Conservation (phyloP, 2,329 filamentous ascomycete genomes). For the Cladosporium sp. region DNA sequence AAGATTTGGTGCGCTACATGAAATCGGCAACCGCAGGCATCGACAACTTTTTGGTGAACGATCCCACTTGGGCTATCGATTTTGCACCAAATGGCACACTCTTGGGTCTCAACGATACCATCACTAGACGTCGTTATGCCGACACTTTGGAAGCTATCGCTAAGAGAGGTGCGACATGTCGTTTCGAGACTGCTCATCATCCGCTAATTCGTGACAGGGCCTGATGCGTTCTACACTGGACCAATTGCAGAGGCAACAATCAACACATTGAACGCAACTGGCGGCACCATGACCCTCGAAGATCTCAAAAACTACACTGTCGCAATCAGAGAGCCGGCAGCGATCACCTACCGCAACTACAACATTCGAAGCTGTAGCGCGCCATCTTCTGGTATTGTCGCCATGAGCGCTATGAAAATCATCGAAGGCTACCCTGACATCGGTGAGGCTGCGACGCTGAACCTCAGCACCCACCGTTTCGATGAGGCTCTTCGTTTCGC, state of each 20-base stretch:
- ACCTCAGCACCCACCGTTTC: constrained; percentile 77
- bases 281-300: constrained; percentile 82
- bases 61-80: constrained; percentile 81
- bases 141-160: constrained; percentile 78
- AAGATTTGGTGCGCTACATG: constrained; percentile 78
- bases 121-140: constrained; percentile 80
- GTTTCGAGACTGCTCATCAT: not conserved
- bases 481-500: constrained; percentile 89
- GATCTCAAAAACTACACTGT: constrained; percentile 76
- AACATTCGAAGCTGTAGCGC: constrained; percentile 70
- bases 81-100: constrained; percentile 82
- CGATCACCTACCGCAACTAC: constrained; percentile 62
- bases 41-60: constrained; percentile 69
- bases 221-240: constrained; percentile 73
- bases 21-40: constrained; percentile 49
- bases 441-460: constrained; percentile 56
- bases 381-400: constrained; percentile 77
- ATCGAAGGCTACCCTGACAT: constrained; percentile 74
- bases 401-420: constrained; percentile 75
- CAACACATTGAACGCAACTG: constrained; percentile 63
- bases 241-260: constrained; percentile 75
- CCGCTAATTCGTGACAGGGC: constrained; percentile 24
- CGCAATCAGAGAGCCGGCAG: constrained; percentile 62
- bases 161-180: constrained; percentile 55
- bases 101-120: constrained; percentile 70